Evolutionary conservation across 768 basidiomycete genomes (phyloP).

Genomic region (Tylopilus sp.): DNA sequence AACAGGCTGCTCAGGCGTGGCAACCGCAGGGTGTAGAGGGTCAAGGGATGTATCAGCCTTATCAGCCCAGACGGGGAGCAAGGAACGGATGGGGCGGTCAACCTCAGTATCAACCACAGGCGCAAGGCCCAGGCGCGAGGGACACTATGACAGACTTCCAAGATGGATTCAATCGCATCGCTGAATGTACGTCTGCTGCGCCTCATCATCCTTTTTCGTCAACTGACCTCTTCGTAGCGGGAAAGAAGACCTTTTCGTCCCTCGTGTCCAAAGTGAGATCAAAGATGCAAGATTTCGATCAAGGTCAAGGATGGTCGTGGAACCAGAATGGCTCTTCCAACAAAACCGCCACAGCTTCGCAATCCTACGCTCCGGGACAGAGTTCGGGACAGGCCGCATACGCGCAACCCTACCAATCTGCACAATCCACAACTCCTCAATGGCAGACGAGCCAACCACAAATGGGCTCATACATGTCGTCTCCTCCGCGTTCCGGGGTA

Average conservation of each 20-base stretch:
- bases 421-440: background rate
- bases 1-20: constrained; percentile 31
- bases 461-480: constrained; percentile 6
- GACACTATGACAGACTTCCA: constrained; percentile 67
- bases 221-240: constrained; percentile 39
- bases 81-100: constrained; percentile 2
- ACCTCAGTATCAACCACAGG: constrained; percentile 7
- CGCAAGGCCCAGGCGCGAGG: constrained; percentile 25
- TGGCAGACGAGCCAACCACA: constrained; percentile 6
- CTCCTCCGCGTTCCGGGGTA: constrained; percentile 15
- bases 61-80: constrained; percentile 22
- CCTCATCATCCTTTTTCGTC: background rate
- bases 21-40: constrained; percentile 8
- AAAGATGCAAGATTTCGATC: constrained; percentile 80
- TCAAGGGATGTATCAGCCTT: constrained; percentile 18
- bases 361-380: background rate
- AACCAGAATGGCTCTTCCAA: constrained; percentile 7
- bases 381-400: constrained; percentile 1
- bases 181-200: constrained; percentile 57
- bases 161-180: constrained; percentile 71
- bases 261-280: constrained; percentile 76
- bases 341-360: background rate
- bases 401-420: background rate
- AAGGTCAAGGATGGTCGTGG: constrained; percentile 30
- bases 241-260: constrained; percentile 73